phyloP scores from a whole-genome alignment of 768 basidiomycete species.

The Suillus subaureus region DNA sequence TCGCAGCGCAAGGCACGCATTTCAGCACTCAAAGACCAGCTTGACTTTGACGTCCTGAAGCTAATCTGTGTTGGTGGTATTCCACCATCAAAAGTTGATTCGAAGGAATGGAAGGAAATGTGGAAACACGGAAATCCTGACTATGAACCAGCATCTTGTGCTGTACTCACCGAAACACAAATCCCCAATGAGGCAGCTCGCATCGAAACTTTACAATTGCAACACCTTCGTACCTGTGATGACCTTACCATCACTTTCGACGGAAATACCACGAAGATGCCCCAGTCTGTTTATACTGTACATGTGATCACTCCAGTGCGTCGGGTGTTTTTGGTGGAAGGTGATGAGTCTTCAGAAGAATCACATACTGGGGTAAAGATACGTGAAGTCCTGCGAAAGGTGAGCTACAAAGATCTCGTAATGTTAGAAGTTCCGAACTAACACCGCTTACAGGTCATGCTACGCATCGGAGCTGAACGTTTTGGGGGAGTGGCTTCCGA shows the following conservation, averaged over 20 bases:
- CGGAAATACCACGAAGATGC: constrained; percentile 21
- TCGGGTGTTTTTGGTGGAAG: constrained; percentile 19
- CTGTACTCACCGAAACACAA: background rate
- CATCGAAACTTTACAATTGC: constrained; percentile 10
- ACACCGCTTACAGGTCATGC: constrained; percentile 17
- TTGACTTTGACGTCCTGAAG: background rate
- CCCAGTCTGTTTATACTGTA: constrained; percentile 23
- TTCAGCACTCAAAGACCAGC: background rate
- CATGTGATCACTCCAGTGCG: constrained; percentile 20
- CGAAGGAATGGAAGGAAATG: background rate
- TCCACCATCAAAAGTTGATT: background rate
- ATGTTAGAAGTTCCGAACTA: background rate
- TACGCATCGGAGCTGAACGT: constrained; percentile 14
- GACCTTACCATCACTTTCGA: constrained; percentile 28
- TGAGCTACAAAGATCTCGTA: background rate
- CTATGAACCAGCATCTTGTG: background rate
- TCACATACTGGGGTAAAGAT: constrained; percentile 27
- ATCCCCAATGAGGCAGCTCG: background rate
- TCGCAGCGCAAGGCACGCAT: background rate
- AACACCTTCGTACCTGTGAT: constrained; percentile 15
- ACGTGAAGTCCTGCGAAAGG: constrained; percentile 9
- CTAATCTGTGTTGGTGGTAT: background rate
- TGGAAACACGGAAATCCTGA: background rate
- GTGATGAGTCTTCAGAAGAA: constrained; percentile 21
- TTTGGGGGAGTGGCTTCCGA: constrained; percentile 13